A percentile compares a stretch with the other conserved stretches of the same genome.
phyloP scores from a whole-genome alignment of 164 flowering plant genomes.

The Piper longum region DNA sequence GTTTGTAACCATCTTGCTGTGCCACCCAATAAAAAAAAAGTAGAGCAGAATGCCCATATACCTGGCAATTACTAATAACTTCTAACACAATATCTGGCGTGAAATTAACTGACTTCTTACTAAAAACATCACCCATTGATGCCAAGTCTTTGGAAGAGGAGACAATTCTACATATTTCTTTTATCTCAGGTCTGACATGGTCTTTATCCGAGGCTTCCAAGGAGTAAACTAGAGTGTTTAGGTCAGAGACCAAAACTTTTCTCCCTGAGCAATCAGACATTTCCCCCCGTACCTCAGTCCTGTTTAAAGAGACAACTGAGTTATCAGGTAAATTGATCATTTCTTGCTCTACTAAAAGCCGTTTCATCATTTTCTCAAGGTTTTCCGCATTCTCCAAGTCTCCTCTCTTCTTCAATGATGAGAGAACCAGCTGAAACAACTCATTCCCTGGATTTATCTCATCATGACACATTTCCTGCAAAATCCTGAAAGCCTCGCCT shows the following conservation, averaged over 20 bases:
- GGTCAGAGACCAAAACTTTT: conserved; percentile 7
- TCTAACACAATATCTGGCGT: conserved; percentile 57
- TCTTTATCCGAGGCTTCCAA: conserved; percentile 11
- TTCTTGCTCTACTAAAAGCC: conserved; percentile 11
- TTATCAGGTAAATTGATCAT: conserved; percentile 8
- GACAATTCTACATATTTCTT: conserved; percentile 33
- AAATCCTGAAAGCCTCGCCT: conserved; percentile 40
- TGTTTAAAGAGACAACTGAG: background rate
- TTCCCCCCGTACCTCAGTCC: conserved; percentile 6
- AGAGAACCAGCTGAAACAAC: conserved; percentile 24
- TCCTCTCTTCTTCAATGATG: conserved; percentile 41
- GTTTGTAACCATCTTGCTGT: conserved; percentile 35
- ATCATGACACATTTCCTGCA: conserved; percentile 41
- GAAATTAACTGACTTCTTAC: conserved; percentile 27
- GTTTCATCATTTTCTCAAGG: conserved; percentile 26
- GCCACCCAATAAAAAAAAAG: conserved; percentile 71
- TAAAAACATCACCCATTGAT: conserved; percentile 37
- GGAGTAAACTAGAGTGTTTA: conserved; percentile 6
- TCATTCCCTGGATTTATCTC: conserved; percentile 27
- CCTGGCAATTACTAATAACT: conserved; percentile 27
- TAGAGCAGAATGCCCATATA: conserved; percentile 33
- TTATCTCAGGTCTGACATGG: conserved; percentile 25
- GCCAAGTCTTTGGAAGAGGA: conserved; percentile 44
- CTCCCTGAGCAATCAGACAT: background rate
- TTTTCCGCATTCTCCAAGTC: conserved; percentile 25